Conservation (phyloP, 805 yeast genomes). For the Cyberlindnera mycetangii region DNA sequence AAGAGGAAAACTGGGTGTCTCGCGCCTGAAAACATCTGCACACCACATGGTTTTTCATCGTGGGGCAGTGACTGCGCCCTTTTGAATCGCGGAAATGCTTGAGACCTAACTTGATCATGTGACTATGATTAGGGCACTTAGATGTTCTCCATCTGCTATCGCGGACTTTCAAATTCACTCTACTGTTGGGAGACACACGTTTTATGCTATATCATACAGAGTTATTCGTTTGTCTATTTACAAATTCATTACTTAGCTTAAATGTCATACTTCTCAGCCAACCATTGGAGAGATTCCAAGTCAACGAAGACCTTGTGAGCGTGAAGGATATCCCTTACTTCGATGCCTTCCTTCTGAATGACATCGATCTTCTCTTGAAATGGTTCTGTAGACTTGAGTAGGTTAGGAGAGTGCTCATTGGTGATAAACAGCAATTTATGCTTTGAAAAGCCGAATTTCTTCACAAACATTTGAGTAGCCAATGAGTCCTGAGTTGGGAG, state of each 20-base stretch:
- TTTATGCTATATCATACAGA: conserved; percentile 2
- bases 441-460: conserved; percentile 45
- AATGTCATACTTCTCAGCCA: conserved; percentile 31
- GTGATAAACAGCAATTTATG: conserved; percentile 68
- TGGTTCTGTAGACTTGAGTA: conserved; percentile 54
- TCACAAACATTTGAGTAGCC: conserved; percentile 48
- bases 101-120: conserved; percentile 4
- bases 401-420: conserved; percentile 53
- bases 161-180: not conserved
- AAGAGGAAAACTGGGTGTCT: conserved; percentile 1
- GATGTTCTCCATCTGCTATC: not conserved
- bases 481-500: conserved; percentile 37
- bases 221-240: conserved; percentile 12
- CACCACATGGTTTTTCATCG: not conserved
- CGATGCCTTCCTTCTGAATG: conserved; percentile 70
- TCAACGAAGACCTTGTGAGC: conserved; percentile 78
- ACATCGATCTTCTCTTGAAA: conserved; percentile 58
- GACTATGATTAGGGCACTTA: not conserved
- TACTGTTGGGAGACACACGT: not conserved
- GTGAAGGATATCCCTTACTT: conserved; percentile 78
- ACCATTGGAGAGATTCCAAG: conserved; percentile 64
- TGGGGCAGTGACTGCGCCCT: conserved; percentile 3
- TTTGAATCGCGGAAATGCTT: not conserved
- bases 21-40: conserved; percentile 5
- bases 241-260: conserved; percentile 8